Evolutionary conservation across 345 rosid genomes (phyloP), one percentile per base, ranked within the genome.

Genomic region (Clausena lansium): DNA sequence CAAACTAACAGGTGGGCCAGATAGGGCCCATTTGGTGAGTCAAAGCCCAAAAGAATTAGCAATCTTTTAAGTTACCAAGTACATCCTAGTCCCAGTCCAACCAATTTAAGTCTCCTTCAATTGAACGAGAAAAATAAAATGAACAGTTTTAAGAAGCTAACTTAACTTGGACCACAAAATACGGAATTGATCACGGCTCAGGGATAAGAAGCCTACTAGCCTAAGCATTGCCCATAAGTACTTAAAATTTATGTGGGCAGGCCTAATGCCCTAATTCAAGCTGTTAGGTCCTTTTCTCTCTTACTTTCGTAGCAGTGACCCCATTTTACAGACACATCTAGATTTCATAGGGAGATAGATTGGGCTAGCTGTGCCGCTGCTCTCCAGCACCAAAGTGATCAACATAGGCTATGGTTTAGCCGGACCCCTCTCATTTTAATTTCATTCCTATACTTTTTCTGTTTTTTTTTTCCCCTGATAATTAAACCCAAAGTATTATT

Each of bases 201-300:
- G 27, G 1, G 50, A 33, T 25, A 24, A 38, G 66, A 33, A 1
- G 73, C 11, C 70, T 9, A 30, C 14, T 9, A 35, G 68, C 30
- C n/a, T 19, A 54, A 6, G 68, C 30, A 24, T 68, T 41, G 76
- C 73, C 73, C 71, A 61, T 27, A 60, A 24, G 22, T 63, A 8
- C 24, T 58, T 25, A 9, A 4, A 25, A 24, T 60, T 60, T 9
- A 24, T 60, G 64, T 0, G 15, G 39, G 33, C 83, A 83, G 78
- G 65, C 60, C 77, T 79, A 68, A 62, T 27, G 6, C 63, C 36
- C 36, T 30, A 28, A 5, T 28, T 30, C 36, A 27, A 5, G 2
- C 13, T 57, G 83, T 73, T 55, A 54, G 13, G 85, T 82, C 82
- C 61, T 55, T 85, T 80, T 81, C 84, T 54, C 15, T 7, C 28